Evolutionary conservation across 176 grass and related monocot species (phyloP).

Genomic region (Triticum dicoccoides): DNA sequence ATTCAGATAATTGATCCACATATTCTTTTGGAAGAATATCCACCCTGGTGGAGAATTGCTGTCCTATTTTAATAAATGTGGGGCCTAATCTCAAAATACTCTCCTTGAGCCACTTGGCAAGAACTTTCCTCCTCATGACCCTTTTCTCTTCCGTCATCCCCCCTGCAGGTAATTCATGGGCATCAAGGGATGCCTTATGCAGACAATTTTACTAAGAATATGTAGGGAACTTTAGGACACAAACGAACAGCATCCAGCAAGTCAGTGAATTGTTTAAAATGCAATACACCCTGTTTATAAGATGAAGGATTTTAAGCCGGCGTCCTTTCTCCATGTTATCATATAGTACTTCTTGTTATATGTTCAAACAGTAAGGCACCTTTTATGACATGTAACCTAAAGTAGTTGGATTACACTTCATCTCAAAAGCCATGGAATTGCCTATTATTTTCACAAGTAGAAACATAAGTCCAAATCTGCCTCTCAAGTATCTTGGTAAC

Average conservation of each 20-base stretch:
- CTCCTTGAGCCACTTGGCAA: constrained; percentile 96
- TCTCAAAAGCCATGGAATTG: neutral
- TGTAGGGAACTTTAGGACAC: constrained; percentile 1
- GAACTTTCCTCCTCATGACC: constrained; percentile 62
- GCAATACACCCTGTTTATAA: neutral
- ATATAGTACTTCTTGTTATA: neutral
- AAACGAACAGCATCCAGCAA: neutral
- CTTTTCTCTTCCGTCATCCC: constrained; percentile 91
- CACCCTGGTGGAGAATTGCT: constrained; percentile 97
- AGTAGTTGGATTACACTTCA: neutral
- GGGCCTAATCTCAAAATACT: constrained; percentile 95
- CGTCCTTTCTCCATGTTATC: neutral
- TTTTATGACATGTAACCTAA: neutral
- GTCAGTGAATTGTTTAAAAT: neutral
- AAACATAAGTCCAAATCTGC: neutral
- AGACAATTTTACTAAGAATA: neutral
- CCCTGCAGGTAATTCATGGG: constrained; percentile 35
- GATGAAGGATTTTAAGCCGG: constrained; percentile 7
- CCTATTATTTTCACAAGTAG: neutral
- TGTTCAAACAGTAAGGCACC: neutral
- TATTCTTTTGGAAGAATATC: constrained; percentile 99
- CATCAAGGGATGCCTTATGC: neutral
- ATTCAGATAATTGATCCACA: constrained; percentile 91
- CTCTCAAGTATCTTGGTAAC: neutral
- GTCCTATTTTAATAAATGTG: constrained; percentile 98